Evolutionary conservation across 768 basidiomycete genomes (phyloP), one percentile per base, ranked within the genome.

Genomic region (Lactarius akahatsu): DNA sequence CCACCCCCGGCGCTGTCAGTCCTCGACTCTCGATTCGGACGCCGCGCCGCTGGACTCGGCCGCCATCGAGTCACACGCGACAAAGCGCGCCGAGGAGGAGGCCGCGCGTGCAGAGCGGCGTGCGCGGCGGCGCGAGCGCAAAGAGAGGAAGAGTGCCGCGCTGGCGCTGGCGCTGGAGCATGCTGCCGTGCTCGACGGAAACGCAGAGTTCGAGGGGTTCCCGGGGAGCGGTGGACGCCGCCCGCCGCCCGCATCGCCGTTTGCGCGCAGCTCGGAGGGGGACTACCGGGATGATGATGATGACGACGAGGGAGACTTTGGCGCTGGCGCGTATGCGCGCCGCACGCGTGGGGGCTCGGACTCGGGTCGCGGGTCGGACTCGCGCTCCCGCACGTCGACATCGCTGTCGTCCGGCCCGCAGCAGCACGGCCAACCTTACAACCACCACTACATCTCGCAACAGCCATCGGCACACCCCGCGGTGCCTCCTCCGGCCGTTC

Each of bases 1-100:
- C 50, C 59, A 45, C 57, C 62, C 6, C 70, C 75, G n/a, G 60
- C 74, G 5, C 74, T 76, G 28, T 73, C 76, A n/a, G 2, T 75
- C 80, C 3, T 76, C 78, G 5, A 87, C 86, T 5, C 81, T 89
- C 52, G 90, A 91, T 74, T 85, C 86, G 0, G 90, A 91, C 67
- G 89, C 90, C 3, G 83, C 88, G 6, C 85, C 85, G 1, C 77
- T 91, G 16, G 87, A 88, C 59, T 74, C 83, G 8, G 79, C 82
- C 11, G 77, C 81, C 20, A 89, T 91, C 62, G 78, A 80, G 0
- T 78, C 80, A 0, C 79, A 76, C 66, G 79, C 77, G 18, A 61
- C 59, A 28, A 77, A 73, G 3, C 76, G 71, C 36, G 75, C 76
- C 58, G 69, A 77, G 47, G 72, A 71, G 45, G 65, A 65, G 18